phyloP scores from a whole-genome alignment of 2,329 filamentous ascomycete genomes.

The Westerdykella aurantiaca region DNA sequence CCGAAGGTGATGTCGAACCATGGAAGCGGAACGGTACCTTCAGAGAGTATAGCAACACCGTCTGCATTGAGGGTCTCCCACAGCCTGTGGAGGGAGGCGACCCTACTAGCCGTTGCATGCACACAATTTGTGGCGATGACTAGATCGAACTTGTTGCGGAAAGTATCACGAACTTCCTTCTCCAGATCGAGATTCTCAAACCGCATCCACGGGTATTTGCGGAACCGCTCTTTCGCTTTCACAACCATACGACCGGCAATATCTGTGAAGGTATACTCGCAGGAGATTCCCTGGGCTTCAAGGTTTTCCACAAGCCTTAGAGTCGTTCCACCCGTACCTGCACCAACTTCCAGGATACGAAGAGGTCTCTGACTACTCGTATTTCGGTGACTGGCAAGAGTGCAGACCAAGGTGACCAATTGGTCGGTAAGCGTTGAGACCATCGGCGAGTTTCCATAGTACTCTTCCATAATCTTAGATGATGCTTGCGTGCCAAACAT shows the following conservation, averaged over 20 bases:
- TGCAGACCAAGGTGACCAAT: slow-evolving; percentile 2
- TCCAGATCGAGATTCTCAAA: slow-evolving; percentile 8
- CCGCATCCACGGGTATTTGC: background rate
- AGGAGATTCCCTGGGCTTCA: background rate
- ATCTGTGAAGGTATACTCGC: slow-evolving; percentile 6
- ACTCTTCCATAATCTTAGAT: slow-evolving; percentile 10
- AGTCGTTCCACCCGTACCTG: slow-evolving; percentile 15
- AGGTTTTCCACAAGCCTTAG: slow-evolving; percentile 2
- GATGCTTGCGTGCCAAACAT: slow-evolving; percentile 10
- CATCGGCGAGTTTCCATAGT: slow-evolving; percentile 15
- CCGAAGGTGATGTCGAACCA: slow-evolving; percentile 19
- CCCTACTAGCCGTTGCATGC: slow-evolving; percentile 13
- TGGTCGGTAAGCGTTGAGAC: slow-evolving; percentile 11
- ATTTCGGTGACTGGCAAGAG: background rate
- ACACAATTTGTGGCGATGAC: slow-evolving; percentile 15
- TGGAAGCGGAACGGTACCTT: slow-evolving; percentile 10
- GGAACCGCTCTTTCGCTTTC: slow-evolving; percentile 1
- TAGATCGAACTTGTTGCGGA: slow-evolving; percentile 7
- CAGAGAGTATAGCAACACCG: slow-evolving; percentile 10
- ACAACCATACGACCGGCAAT: slow-evolving; percentile 2
- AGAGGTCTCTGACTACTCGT: background rate
- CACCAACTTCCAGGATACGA: slow-evolving; percentile 14
- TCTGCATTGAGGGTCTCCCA: slow-evolving; percentile 6
- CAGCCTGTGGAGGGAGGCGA: slow-evolving; percentile 6
- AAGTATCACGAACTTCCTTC: background rate